Evolutionary conservation across 306 rosid genomes (phyloP), one percentile per base, ranked within the genome.

Genomic region (Argentina anserina): DNA sequence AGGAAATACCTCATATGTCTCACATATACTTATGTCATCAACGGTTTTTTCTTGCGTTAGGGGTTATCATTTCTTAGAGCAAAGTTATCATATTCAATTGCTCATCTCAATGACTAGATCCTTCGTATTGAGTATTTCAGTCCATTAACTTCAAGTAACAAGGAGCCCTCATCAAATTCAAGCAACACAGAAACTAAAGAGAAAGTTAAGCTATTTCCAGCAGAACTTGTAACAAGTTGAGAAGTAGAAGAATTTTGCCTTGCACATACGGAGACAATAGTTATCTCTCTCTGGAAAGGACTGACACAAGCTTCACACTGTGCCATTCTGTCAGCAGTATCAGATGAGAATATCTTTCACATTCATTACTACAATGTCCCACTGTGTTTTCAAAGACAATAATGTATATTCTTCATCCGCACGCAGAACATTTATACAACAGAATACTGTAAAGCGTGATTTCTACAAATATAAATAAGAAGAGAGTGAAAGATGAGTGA

Each of bases 401-500:
- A 33, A 8, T 70, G 6, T 52, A 17, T 26, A 40, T 46, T 33
- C 34, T 6, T 45, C 61, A 40, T 31, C 47, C 60, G 9, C 67
- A 21, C 7, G 8, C 61, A 69, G 60, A 20, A n/a, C 18, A 41
- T 29, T 21, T 11, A 33, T 21, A 8, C 26, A 50, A 40, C 42
- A 28, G 20, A 70, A 45, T 12, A 49, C 33, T 8, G 40, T 71
- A 42, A 40, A 46, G 33, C n/a, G 23, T 77, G 70, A 69, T 55
- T 59, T 66, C 37, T 18, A 37, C 31, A 41, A 56, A 64, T 71
- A 45, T 40, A 58, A 73, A 70, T 28, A 23, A 31, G n/a, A 60
- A 42, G 55, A 69, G 69, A 56, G 61, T 73, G 52, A 29, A 78
- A 71, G 77, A 64, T 28, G 29, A 65, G 74, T 37, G 18, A 67